Conservation (phyloP, 129 eudicot species). For the Lonicera japonica region DNA sequence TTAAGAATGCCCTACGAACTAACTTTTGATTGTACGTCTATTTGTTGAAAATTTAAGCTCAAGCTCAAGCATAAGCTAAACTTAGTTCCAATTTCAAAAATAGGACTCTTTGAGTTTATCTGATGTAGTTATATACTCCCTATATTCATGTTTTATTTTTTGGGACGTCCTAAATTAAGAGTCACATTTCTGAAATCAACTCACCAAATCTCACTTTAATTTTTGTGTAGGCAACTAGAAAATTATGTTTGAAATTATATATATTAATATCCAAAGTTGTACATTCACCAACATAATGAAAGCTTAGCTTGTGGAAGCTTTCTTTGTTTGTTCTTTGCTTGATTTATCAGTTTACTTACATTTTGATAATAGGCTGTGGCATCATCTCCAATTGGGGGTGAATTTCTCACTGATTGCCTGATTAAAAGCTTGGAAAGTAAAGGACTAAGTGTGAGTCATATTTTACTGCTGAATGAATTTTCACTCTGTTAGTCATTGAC, state of each 20-base stretch:
- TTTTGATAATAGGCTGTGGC: constrained; percentile 61
- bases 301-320: background rate
- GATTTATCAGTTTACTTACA: background rate
- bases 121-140: background rate
- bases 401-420: constrained; percentile 85
- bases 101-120: background rate
- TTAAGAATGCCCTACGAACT: background rate
- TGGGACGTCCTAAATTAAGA: background rate
- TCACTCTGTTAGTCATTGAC: constrained; percentile 11
- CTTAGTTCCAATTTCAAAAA: background rate
- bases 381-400: constrained; percentile 92
- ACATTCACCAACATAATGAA: background rate
- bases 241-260: background rate
- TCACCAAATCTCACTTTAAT: too few species aligned
- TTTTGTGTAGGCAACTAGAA: too few species aligned
- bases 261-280: background rate
- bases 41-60: constrained; percentile 4
- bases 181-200: too few species aligned
- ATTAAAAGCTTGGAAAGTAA: constrained; percentile 89
- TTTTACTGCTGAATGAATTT: constrained; percentile 4
- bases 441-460: constrained; percentile 67
- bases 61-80: background rate
- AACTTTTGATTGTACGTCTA: constrained; percentile 5
- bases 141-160: background rate
- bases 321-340: background rate